Evolutionary conservation across 2,329 filamentous ascomycete species (phyloP).

Genomic region (Clarireedia monteithiana): DNA sequence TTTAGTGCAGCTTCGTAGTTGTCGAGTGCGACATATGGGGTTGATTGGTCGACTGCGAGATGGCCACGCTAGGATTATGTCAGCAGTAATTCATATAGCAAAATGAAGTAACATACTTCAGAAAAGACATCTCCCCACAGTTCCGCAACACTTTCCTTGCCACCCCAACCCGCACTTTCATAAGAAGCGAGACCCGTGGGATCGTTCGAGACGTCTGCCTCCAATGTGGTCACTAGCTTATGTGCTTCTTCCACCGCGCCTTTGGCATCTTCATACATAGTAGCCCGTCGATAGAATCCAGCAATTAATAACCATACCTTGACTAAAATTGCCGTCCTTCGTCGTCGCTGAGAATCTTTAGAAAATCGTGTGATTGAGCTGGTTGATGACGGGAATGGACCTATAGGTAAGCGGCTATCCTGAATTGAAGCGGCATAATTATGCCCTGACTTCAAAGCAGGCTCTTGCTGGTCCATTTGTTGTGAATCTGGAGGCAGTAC

Average conservation of each 20-base stretch:
- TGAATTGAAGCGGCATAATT: conserved; percentile 9
- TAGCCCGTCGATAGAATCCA: conserved; percentile 76
- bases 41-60: conserved; percentile 22
- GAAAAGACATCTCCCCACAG: conserved; percentile 77
- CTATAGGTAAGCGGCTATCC: conserved; percentile 16
- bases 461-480: conserved; percentile 23
- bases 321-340: conserved; percentile 50
- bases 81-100: conserved; percentile 15
- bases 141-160: conserved; percentile 73
- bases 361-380: conserved; percentile 37
- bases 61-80: conserved; percentile 27
- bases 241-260: conserved; percentile 76
- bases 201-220: conserved; percentile 56
- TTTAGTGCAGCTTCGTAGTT: conserved; percentile 78
- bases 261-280: conserved; percentile 70
- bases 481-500: conserved; percentile 21
- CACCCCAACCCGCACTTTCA: conserved; percentile 65
- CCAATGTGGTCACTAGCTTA: conserved; percentile 64
- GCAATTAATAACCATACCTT: conserved; percentile 88
- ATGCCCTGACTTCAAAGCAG: conserved; percentile 12
- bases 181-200: conserved; percentile 55
- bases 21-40: conserved; percentile 60
- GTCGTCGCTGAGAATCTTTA: conserved; percentile 43
- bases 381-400: conserved; percentile 14
- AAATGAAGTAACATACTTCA: conserved; percentile 50